A percentile compares a stretch with the other conserved stretches of the same genome.
phyloP scores from a whole-genome alignment of 116 monocot genomes.

The Dioscorea cayenensis region DNA sequence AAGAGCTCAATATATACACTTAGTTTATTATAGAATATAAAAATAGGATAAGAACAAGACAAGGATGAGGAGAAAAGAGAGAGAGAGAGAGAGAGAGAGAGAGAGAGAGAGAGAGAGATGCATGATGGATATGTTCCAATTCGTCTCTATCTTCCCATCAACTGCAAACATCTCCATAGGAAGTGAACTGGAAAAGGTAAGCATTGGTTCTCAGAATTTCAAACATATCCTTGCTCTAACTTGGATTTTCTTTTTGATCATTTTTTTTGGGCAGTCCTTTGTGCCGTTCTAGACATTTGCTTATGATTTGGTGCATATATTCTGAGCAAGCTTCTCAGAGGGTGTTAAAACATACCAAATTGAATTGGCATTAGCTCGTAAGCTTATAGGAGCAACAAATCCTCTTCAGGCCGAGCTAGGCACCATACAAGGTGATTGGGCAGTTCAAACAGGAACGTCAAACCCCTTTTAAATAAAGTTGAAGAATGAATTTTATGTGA shows the following conservation, averaged over 20 bases:
- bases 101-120: too few species aligned
- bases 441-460: slow-evolving; percentile 92
- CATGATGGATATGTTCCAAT: too few species aligned
- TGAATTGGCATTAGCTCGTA: slow-evolving; percentile 86
- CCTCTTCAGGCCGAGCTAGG: slow-evolving; percentile 98
- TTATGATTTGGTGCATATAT: neutral
- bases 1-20: too few species aligned
- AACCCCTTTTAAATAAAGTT: neutral
- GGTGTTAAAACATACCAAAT: too few species aligned
- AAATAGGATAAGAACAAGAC: too few species aligned
- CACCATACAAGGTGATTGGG: slow-evolving; percentile 92
- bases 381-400: slow-evolving; percentile 94
- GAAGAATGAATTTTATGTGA: neutral
- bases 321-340: neutral
- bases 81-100: too few species aligned
- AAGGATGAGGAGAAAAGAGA: too few species aligned
- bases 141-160: too few species aligned
- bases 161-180: too few species aligned
- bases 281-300: neutral
- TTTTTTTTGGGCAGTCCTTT: neutral
- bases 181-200: too few species aligned
- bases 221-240: neutral
- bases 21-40: too few species aligned
- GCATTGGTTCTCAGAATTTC: neutral
- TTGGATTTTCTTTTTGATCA: neutral